These are phyloP conservation scores for Selaginella moellendorffii DNA, from an alignment of 75 land plant genomes.

Conservation along the genomic window DNA sequence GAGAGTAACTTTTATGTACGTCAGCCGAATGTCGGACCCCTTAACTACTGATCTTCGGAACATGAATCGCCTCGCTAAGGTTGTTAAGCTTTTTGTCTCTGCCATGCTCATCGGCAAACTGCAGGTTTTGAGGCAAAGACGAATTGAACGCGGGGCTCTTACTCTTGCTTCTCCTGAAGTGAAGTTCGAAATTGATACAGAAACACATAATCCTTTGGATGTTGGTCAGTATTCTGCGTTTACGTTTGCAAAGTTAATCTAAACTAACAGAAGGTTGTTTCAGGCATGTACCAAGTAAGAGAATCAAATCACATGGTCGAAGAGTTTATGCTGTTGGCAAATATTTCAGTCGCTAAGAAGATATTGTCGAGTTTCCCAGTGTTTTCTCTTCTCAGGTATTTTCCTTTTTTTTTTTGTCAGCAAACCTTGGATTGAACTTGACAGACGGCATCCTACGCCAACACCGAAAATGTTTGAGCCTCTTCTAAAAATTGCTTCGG, in stretches of 20 bases:
- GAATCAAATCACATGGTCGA: slow-evolving; percentile 99
- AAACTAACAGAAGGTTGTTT: too few relatives aligned
- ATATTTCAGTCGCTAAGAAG: slow-evolving; percentile 89
- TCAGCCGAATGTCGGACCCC: slow-evolving; percentile 81
- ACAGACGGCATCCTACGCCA: slow-evolving; percentile 98
- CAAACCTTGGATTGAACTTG: background rate
- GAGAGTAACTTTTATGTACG: background rate
- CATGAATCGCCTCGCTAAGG: slow-evolving; percentile 92
- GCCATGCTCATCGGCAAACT: background rate
- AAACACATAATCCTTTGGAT: slow-evolving; percentile 96
- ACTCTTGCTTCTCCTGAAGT: slow-evolving; percentile 99
- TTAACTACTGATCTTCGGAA: slow-evolving; percentile 80
- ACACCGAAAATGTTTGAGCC: slow-evolving; percentile 98
- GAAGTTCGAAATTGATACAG: slow-evolving; percentile 95
- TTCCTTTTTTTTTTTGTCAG: background rate
- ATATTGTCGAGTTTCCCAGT: slow-evolving; percentile 66
- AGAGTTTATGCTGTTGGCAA: slow-evolving; percentile 98
- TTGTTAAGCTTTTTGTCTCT: slow-evolving; percentile 8
- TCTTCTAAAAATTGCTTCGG: slow-evolving; percentile 63
- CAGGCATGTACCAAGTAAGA: slow-evolving; percentile 97
- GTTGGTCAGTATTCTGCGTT: slow-evolving; percentile 52
- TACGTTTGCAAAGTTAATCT: too few relatives aligned
- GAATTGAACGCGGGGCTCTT: slow-evolving; percentile 92
- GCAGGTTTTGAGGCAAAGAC: slow-evolving; percentile 85
- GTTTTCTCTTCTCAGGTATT: slow-evolving; percentile 72